Evolutionary conservation across 208 protist species (phyloP), one percentile per base, ranked within the genome.

Genomic region (Leishmania amazonensis): DNA sequence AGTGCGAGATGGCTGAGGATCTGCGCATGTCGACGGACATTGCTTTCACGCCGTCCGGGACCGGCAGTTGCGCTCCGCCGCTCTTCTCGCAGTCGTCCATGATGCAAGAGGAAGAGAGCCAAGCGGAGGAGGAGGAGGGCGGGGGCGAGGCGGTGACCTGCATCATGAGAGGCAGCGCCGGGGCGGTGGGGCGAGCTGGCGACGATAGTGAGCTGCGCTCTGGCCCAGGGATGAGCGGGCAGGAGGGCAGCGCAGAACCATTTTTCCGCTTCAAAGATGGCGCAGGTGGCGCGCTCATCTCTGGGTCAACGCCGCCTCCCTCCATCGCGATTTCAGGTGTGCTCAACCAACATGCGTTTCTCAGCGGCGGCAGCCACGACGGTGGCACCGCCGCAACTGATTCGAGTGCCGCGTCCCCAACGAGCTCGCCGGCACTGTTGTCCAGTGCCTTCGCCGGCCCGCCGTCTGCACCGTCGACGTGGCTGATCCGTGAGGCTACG

Each of bases 21-120:
- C 38, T 92, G 65, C 89, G 92, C 28, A 81, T 96, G n/a, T 96
- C 92, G n/a, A 87, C 77, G 76, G 92, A 96, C 77, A 72, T 92
- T 38, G 76, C 86, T 51, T 93, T 94, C 68, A 93, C 90, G 0
- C 89, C 89, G 24, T 86, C 75, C 31, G 79, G 75, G 58, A 72
- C 62, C 21, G 81, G 74, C 58, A 81, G 47, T 65, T 75, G 78
- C 47, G 83, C 75, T 1, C 76, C 81, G 49, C 81, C 87, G 35
- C 21, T 70, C 21, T 58, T 83, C 17, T 82, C 81, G 47, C 80
- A 85, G 78, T 80, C 83, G 15, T 86, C 79, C 28, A 51, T 84
- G 53, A 70, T 85, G 60, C 76, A 84, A 35, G 81, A 83, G 17
- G 83, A 81, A 7, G 83, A 76, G 31, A 60, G 79, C 57, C 72